Conservation (phyloP, 2,329 filamentous ascomycete species). For the Plenodomus biglobosus region DNA sequence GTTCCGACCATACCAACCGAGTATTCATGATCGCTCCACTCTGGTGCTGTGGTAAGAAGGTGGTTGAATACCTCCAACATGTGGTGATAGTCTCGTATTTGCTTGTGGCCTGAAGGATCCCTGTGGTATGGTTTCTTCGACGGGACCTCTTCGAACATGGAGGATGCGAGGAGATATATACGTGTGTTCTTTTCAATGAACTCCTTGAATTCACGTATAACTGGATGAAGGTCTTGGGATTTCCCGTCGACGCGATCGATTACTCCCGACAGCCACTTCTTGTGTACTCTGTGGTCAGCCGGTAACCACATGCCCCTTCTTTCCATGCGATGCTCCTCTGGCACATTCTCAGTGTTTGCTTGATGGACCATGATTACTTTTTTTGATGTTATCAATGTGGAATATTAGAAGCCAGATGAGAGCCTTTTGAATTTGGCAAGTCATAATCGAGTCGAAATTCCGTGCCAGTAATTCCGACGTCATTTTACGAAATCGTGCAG, state of each 20-base stretch:
- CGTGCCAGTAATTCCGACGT: background rate
- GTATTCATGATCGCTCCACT: conserved; percentile 45
- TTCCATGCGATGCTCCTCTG: conserved; percentile 22
- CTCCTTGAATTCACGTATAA: conserved; percentile 64
- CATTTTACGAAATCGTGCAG: background rate
- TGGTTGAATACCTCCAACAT: conserved; percentile 69
- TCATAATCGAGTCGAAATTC: background rate
- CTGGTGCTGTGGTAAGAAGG: conserved; percentile 45
- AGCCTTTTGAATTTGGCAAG: background rate
- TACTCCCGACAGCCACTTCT: conserved; percentile 62
- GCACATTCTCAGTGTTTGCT: conserved; percentile 15
- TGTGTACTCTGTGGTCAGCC: conserved; percentile 62
- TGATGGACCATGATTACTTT: conserved; percentile 9
- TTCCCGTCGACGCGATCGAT: conserved; percentile 59
- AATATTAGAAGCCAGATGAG: background rate
- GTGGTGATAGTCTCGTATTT: conserved; percentile 67
- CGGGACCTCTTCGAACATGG: conserved; percentile 71
- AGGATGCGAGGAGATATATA: conserved; percentile 65
- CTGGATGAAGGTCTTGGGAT: conserved; percentile 57
- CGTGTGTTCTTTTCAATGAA: conserved; percentile 66
- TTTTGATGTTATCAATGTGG: background rate
- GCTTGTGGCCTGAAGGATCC: conserved; percentile 63
- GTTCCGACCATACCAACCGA: conserved; percentile 53
- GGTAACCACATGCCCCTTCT: conserved; percentile 58
- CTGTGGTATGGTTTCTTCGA: conserved; percentile 59